Percentiles rank a stretch among this genome's conserved stretches.
These are phyloP conservation scores for Jimgerdemannia lactiflua DNA, from an alignment of 192 early-diverging fungal genomes.

Conservation along the genomic window DNA sequence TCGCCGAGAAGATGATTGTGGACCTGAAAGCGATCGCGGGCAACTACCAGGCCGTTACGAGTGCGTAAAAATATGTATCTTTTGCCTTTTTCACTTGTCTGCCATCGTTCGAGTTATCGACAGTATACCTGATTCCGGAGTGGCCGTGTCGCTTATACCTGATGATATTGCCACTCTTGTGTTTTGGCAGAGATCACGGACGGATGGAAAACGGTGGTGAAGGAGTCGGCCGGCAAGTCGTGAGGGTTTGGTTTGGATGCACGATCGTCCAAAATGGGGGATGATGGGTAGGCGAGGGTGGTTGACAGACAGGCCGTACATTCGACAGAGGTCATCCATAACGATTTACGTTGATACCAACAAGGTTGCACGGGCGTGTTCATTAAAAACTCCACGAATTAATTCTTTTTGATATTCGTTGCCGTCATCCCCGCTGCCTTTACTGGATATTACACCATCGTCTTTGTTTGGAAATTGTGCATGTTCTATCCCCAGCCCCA, in stretches of 20 bases:
- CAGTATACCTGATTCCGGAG: neutral
- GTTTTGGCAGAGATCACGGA: neutral
- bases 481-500: too few species aligned
- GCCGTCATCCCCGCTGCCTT: too few species aligned
- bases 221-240: neutral
- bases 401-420: too few species aligned
- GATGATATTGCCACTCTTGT: neutral
- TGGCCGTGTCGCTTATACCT: too few species aligned
- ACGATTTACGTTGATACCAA: too few species aligned
- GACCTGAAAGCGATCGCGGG: neutral
- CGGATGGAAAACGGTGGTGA: neutral
- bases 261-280: neutral
- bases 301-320: too few species aligned
- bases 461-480: too few species aligned
- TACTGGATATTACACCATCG: too few species aligned
- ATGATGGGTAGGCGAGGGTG: neutral
- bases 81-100: neutral
- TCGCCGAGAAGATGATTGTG: neutral
- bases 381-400: too few species aligned
- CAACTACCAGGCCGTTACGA: neutral
- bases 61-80: neutral
- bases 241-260: neutral
- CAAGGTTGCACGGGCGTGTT: too few species aligned
- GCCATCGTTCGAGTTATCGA: neutral
- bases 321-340: too few species aligned